Base-by-base conservation (phyloP, 2,329 filamentous ascomycete genomes). In the Paraphaeosphaeria minitans region DNA sequence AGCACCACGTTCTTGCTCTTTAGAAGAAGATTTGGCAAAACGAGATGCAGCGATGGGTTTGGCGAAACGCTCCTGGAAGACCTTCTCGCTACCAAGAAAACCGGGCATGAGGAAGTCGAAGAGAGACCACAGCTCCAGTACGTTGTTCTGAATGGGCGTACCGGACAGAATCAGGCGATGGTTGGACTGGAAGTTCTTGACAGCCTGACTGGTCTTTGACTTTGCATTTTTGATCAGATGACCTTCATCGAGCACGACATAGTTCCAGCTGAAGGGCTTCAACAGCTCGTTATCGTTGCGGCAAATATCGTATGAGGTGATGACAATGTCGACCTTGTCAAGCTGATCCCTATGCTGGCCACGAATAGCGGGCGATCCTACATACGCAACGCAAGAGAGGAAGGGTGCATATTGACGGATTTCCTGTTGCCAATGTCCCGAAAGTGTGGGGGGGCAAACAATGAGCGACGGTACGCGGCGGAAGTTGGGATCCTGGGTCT, bases 81-180 rank as follows among this genome's bases (percentile, higher is more conserved):
- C 92, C 79, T 96, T 97, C 74, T 99, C 95, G 0, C 89, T 92
- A 33, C 95, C 95, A 8, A 99, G 83, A 81, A 99, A 99, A 2
- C 95, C 96, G 3, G 96, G 95, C 95, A 99, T 99, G 60, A 99
- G 83, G 80, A 99, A 99, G 78, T 99, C 95, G 73, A 99, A 99
- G 4, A 99, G 83, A 0, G 94, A 98, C 94, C 94, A 99, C 4
- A 99, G 83, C 75, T 99, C 94, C 50, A 99, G 80, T 2, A 99
- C 94, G 66, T 98, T 98, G 77, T 98, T 98, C 76, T 98, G 94
- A 65, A 98, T 98, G 0, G 95, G 95, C 1, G 95, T 99, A 42
- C 95, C 95, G 0, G 95, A 99, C 4, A 99, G 85, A 66, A 99
- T 99, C 50, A 99, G 84, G 21, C 95, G 90, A 74, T 99, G 96